Evolutionary conservation across 2,329 filamentous ascomycete species (phyloP).

Genomic region (Pseudogymnoascus sp.): DNA sequence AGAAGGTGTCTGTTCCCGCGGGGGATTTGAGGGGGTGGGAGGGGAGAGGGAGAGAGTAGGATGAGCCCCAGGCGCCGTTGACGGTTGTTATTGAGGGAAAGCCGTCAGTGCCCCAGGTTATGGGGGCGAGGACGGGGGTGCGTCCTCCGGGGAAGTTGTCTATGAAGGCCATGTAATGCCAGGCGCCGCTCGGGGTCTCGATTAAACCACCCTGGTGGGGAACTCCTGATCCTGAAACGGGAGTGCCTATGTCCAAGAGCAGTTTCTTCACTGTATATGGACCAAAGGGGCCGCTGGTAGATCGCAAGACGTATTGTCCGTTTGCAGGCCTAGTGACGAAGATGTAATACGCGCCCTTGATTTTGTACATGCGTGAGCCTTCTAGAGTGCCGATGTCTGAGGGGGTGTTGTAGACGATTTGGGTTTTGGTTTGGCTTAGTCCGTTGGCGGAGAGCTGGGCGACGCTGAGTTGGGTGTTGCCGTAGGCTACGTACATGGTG

Average conservation of each 20-base stretch:
- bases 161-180: constrained; percentile 53
- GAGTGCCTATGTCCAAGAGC: constrained; percentile 34
- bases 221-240: constrained; percentile 37
- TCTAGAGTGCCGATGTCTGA: constrained; percentile 36
- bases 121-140: constrained; percentile 48
- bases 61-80: constrained; percentile 40
- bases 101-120: constrained; percentile 44
- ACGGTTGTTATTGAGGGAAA: constrained; percentile 36
- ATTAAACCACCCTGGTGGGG: constrained; percentile 51
- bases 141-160: constrained; percentile 49
- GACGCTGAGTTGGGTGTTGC: constrained; percentile 40
- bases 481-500: constrained; percentile 50
- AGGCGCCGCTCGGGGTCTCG: constrained; percentile 42
- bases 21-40: constrained; percentile 19
- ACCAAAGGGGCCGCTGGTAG: constrained; percentile 42
- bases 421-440: constrained; percentile 35
- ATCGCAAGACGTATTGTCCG: constrained; percentile 40
- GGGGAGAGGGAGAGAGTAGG: constrained; percentile 33
- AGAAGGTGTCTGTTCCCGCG: constrained; percentile 40
- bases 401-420: constrained; percentile 37
- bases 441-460: constrained; percentile 44
- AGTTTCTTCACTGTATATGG: constrained; percentile 43
- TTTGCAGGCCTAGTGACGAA: constrained; percentile 40
- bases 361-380: constrained; percentile 49
- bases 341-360: constrained; percentile 48